A percentile compares a stretch with the other conserved stretches of the same genome.
Conservation (phyloP, 1,284 basidiomycete genomes). For the Melampsora americana region DNA sequence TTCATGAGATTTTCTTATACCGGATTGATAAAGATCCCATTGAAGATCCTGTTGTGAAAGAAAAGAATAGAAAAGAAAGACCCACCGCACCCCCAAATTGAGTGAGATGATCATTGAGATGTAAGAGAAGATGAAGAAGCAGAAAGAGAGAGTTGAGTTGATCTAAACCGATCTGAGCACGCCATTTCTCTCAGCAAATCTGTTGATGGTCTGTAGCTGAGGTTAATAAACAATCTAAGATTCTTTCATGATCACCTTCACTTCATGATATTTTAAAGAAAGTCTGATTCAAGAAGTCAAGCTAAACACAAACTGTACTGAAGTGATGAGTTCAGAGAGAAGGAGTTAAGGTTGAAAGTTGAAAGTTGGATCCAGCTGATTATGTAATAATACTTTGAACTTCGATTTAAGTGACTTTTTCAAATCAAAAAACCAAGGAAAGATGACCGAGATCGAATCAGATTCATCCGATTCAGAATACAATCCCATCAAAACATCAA, state of each 20-base stretch:
- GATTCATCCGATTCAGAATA: not conserved
- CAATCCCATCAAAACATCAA: not conserved
- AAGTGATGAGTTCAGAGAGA: no score
- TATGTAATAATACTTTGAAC: no score
- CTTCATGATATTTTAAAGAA: no score
- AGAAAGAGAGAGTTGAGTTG: slow-evolving; percentile 53
- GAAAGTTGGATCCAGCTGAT: no score
- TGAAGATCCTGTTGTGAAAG: not conserved
- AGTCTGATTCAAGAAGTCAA: no score
- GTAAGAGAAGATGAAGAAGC: slow-evolving; percentile 51
- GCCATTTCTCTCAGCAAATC: not conserved
- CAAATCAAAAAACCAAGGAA: no score
- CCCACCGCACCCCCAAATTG: no score
- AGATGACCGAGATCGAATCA: not conserved
- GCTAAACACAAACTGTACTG: no score
- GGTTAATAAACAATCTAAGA: not conserved
- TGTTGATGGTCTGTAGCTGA: not conserved
- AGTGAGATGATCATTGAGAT: no score
- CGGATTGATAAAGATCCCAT: not conserved
- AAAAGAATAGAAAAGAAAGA: not conserved
- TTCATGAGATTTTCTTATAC: not conserved
- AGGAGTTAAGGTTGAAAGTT: no score
- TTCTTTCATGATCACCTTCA: not conserved
- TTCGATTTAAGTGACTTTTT: no score
- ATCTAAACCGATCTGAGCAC: slow-evolving; percentile 3